Evolutionary conservation across 2,329 filamentous ascomycete genomes (phyloP).

Genomic region (Calonectria multiphialidica): DNA sequence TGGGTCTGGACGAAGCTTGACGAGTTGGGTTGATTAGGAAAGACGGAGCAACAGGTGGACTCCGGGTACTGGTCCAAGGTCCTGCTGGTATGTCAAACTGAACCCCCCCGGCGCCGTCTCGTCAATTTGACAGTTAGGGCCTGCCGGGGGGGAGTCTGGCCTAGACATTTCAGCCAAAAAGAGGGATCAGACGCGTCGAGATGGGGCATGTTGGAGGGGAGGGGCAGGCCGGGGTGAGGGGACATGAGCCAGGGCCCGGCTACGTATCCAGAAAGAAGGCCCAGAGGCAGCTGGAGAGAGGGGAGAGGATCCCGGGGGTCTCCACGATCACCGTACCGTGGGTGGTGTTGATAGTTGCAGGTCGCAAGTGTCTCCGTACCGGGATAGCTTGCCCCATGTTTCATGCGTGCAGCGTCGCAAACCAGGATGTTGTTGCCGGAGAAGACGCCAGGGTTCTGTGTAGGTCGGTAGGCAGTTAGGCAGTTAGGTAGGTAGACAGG

Average conservation of each 20-base stretch:
- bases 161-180: constrained; percentile 11
- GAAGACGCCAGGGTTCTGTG: constrained; percentile 8
- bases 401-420: constrained; percentile 37
- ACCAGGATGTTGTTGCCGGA: constrained; percentile 28
- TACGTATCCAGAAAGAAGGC: constrained; percentile 6
- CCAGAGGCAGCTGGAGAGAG: constrained; percentile 23
- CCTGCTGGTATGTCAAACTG: constrained; percentile 15
- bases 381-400: constrained; percentile 38
- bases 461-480: too few relatives aligned
- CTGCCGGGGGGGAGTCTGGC: constrained; percentile 1
- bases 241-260: background rate
- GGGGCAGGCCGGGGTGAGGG: background rate
- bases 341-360: constrained; percentile 32
- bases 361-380: constrained; percentile 40
- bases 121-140: constrained; percentile 23
- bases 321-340: constrained; percentile 27
- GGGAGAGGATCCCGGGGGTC: constrained; percentile 25
- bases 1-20: constrained; percentile 21
- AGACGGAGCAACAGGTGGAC: background rate
- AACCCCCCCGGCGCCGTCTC: constrained; percentile 9
- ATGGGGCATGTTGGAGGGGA: constrained; percentile 12
- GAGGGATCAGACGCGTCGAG: constrained; percentile 12
- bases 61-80: constrained; percentile 4
- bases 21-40: constrained; percentile 14
- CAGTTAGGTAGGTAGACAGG: too few relatives aligned